Conservation (phyloP, 2,329 filamentous ascomycete genomes). For the Blastomyces emzantsi region DNA sequence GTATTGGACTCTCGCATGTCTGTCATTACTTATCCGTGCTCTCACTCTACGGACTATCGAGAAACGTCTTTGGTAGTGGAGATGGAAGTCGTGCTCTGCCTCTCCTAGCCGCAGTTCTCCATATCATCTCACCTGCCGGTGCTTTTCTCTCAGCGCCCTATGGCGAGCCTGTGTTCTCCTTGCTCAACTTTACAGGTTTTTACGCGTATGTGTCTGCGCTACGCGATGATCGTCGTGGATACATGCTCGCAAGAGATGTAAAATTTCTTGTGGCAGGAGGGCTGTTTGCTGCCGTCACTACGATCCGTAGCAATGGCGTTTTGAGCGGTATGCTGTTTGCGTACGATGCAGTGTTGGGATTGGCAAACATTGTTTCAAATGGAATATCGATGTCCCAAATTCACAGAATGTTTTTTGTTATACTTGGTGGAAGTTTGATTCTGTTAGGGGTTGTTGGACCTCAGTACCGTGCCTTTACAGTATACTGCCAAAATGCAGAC, state of each 20-base stretch:
- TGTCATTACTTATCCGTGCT: constrained; percentile 69
- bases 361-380: constrained; percentile 35
- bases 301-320: constrained; percentile 77
- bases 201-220: constrained; percentile 53
- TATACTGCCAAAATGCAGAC: constrained; percentile 50
- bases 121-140: constrained; percentile 79
- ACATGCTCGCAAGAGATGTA: constrained; percentile 31
- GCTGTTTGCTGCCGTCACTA: constrained; percentile 61
- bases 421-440: constrained; percentile 59
- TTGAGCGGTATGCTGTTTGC: constrained; percentile 71
- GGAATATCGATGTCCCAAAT: constrained; percentile 34
- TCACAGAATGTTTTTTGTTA: constrained; percentile 49
- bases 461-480: constrained; percentile 63
- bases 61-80: constrained; percentile 43
- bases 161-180: constrained; percentile 68
- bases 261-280: constrained; percentile 55
- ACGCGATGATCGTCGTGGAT: constrained; percentile 25
- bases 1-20: constrained; percentile 59
- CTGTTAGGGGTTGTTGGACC: constrained; percentile 60
- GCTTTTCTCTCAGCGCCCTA: constrained; percentile 85
- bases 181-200: constrained; percentile 66
- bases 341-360: constrained; percentile 45
- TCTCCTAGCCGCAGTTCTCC: constrained; percentile 61
- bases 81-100: constrained; percentile 23
- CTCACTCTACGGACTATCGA: constrained; percentile 58